These are phyloP conservation scores for Neofusicoccum kwambonambiense DNA, from an alignment of 2,329 filamentous ascomycete species.

Conservation along the genomic window DNA sequence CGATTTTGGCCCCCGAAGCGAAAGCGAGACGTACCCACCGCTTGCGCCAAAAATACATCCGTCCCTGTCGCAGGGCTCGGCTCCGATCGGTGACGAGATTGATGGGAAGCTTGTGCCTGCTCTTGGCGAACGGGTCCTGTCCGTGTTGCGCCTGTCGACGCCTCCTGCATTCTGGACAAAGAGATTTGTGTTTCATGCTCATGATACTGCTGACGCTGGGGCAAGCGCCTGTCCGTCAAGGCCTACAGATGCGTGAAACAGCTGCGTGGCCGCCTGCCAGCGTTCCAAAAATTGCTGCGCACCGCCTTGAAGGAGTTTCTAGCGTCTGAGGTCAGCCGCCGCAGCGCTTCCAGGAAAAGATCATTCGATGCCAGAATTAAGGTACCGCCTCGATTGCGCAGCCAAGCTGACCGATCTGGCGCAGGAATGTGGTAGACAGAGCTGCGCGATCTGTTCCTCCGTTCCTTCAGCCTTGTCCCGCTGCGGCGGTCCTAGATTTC, in stretches of 20 bases:
- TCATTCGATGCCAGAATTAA: conserved; percentile 11
- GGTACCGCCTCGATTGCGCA: conserved; percentile 13
- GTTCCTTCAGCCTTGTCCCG: conserved; percentile 13
- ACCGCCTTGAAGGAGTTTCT: background rate
- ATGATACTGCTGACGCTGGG: background rate
- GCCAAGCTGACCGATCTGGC: conserved; percentile 3
- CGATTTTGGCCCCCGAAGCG: background rate
- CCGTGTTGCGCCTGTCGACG: background rate
- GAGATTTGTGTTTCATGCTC: background rate
- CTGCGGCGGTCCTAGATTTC: conserved; percentile 3
- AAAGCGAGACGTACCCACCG: conserved; percentile 15
- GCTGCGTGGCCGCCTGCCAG: background rate
- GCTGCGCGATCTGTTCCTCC: background rate
- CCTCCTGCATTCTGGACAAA: background rate
- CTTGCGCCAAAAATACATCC: conserved; percentile 11
- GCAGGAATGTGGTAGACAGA: background rate
- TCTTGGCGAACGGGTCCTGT: background rate
- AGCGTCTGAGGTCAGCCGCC: conserved; percentile 13
- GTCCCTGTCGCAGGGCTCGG: background rate
- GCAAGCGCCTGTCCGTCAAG: background rate
- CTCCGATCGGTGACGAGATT: conserved; percentile 5
- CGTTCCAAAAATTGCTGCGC: conserved; percentile 5
- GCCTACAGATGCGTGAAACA: background rate
- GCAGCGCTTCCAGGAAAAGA: conserved; percentile 16
- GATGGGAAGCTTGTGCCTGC: background rate